Evolutionary conservation across 1,284 basidiomycete genomes (phyloP).

Genomic region (Ganoderma lucidum): DNA sequence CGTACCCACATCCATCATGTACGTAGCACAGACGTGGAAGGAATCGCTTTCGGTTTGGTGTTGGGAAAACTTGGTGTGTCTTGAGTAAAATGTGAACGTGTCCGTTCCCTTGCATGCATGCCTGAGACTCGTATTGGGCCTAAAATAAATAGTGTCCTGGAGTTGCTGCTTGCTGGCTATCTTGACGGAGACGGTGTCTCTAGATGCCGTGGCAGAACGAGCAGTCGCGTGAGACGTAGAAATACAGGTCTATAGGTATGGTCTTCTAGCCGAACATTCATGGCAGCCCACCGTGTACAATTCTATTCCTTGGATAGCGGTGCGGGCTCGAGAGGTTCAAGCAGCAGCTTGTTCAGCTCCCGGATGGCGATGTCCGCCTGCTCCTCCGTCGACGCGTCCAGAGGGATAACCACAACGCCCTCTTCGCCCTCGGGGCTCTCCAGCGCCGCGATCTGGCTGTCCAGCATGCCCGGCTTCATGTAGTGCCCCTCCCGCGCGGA

Average conservation of each 20-base stretch:
- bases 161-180: too few relatives aligned
- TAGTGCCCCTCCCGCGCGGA: constrained; percentile 76
- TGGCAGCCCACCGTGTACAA: background rate
- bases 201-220: background rate
- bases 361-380: constrained; percentile 59
- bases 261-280: background rate
- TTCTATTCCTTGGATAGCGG: background rate
- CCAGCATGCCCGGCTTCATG: constrained; percentile 90
- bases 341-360: constrained; percentile 40
- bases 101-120: background rate
- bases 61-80: constrained; percentile 6
- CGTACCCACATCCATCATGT: constrained; percentile 25
- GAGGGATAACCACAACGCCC: constrained; percentile 72
- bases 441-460: constrained; percentile 83
- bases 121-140: too few relatives aligned
- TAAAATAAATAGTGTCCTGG: too few relatives aligned
- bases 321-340: constrained; percentile 20
- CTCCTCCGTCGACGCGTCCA: constrained; percentile 62
- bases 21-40: constrained; percentile 24
- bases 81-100: constrained; percentile 9
- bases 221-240: background rate
- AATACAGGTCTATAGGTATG: background rate
- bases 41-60: constrained; percentile 20
- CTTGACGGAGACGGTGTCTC: background rate
- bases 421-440: constrained; percentile 79